Evolutionary conservation across 345 rosid species (phyloP), one percentile per base, ranked within the genome.

Genomic region (Sonneratia alba): DNA sequence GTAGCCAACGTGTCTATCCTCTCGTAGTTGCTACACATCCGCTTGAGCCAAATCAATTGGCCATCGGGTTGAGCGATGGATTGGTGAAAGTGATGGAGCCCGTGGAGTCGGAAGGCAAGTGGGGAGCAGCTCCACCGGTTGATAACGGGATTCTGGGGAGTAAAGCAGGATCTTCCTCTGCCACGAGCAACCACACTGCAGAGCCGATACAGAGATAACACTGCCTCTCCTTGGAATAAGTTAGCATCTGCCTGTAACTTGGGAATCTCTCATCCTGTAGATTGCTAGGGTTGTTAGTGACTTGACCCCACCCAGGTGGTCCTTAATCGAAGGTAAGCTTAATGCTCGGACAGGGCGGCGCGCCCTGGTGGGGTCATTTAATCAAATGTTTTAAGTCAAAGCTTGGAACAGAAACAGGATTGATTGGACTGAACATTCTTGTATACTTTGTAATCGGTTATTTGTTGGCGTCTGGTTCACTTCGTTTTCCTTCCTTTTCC

Each of bases 11-110:
- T 22, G 86, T 80, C 45, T 81, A 85, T 53, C 93, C 97, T 6
- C 79, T 84, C 4, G 96, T 88, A 34, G 84, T 93, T 55, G 98
- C 97, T 1, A 82, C 97, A 14, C 92, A 91, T 78, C 97, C 98
- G 0, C 79, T 64, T 1, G 93, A 90, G 45, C 79, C 88, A 47
- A 91, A 89, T 82, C 97, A 93, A 74, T 80, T 93, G 13, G 95
- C 96, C 0, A 55, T 93, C 0, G 96, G 97, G 68, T 77, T 92
- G 82, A 84, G 72, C 0, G 92, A 90, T 2, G 94, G 96, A 22
- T 77, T 91, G 0, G 86, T 92, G 9, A 87, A 84, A 78, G 93
- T 89, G 72, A 75, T 93, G 78, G 96, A 93, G 78, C 97, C 98
- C 0, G 34, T 79, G 0, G 98, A 87, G 74, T 82, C 85, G 0